Conservation (phyloP, 176 grass and related monocot genomes). For the Guadua angustifolia region DNA sequence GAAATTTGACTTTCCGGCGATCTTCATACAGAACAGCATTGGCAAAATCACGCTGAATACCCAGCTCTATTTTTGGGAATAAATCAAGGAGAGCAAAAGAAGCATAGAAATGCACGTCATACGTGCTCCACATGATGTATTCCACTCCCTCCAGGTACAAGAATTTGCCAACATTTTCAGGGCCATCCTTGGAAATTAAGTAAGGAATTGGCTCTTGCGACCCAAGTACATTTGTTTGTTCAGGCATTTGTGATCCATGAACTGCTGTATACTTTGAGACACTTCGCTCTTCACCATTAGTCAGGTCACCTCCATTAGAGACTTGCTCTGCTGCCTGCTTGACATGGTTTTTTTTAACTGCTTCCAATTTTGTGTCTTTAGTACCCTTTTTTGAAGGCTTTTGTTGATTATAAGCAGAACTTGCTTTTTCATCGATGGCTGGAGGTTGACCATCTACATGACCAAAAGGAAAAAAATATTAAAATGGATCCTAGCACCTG, state of each 20-base stretch:
- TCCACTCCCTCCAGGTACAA: conserved; percentile 97
- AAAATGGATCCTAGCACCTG: neutral
- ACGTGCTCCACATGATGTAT: conserved; percentile 98
- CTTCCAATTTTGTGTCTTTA: conserved; percentile 46
- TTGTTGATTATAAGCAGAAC: conserved; percentile 43
- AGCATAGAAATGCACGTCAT: conserved; percentile 99
- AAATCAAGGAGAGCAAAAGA: conserved; percentile 96
- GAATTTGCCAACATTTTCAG: conserved; percentile 94
- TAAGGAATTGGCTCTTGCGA: conserved; percentile 58
- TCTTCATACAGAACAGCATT: conserved; percentile 89
- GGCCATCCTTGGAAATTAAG: conserved; percentile 55
- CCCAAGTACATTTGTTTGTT: conserved; percentile 37
- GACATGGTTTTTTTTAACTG: conserved; percentile 45
- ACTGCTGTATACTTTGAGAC: conserved; percentile 48
- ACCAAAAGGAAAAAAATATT: conserved; percentile 14
- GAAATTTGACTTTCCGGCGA: conserved; percentile 78
- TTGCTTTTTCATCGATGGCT: conserved; percentile 56
- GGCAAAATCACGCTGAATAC: conserved; percentile 93
- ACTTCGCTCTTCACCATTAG: conserved; percentile 43
- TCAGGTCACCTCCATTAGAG: conserved; percentile 29
- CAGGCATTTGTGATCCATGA: conserved; percentile 55
- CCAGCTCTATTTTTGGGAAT: conserved; percentile 94
- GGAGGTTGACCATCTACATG: conserved; percentile 88
- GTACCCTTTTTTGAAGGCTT: conserved; percentile 55
- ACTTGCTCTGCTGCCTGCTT: conserved; percentile 40